These are phyloP conservation scores for Tricholoma flavovirens DNA, from an alignment of 768 basidiomycete genomes.

Conservation along the genomic window DNA sequence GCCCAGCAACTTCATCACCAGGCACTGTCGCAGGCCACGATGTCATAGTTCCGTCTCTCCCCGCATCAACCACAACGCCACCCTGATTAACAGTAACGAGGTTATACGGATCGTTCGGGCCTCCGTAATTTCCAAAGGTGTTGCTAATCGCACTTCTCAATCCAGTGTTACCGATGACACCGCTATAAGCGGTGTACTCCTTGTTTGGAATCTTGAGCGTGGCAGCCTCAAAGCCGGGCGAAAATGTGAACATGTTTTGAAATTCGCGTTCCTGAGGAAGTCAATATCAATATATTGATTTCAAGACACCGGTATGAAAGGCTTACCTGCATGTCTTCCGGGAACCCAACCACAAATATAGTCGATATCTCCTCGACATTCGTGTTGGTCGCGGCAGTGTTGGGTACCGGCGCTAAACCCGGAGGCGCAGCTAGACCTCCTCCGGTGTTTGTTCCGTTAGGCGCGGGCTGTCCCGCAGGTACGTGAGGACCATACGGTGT, in stretches of 20 bases:
- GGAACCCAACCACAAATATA: conserved; percentile 98
- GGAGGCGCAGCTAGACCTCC: conserved; percentile 16
- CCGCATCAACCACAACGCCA: conserved; percentile 74
- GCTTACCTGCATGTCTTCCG: conserved; percentile 95
- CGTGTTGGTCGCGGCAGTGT: conserved; percentile 20
- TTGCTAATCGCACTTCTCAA: conserved; percentile 5
- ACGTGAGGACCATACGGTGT: conserved; percentile 73
- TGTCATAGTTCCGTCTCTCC: conserved; percentile 64
- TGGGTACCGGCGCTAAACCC: conserved; percentile 24
- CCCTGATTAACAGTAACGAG: conserved; percentile 80
- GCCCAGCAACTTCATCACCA: conserved; percentile 26
- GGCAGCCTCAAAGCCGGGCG: conserved; percentile 92
- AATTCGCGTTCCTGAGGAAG: conserved; percentile 88
- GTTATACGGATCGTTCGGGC: conserved; percentile 78
- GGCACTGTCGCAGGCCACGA: conserved; percentile 52
- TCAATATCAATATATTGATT: conserved; percentile 11
- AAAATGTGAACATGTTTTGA: conserved; percentile 99
- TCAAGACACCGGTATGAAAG: neutral
- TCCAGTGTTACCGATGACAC: conserved; percentile 19
- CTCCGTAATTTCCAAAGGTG: conserved; percentile 29
- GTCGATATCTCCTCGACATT: conserved; percentile 88
- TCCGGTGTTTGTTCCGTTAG: conserved; percentile 15
- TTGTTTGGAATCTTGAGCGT: conserved; percentile 97
- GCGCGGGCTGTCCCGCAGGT: conserved; percentile 27
- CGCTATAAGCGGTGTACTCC: conserved; percentile 73